Evolutionary conservation across 805 yeast genomes (phyloP), one percentile per base, ranked within the genome.

Genomic region (Metschnikowia sp.): DNA sequence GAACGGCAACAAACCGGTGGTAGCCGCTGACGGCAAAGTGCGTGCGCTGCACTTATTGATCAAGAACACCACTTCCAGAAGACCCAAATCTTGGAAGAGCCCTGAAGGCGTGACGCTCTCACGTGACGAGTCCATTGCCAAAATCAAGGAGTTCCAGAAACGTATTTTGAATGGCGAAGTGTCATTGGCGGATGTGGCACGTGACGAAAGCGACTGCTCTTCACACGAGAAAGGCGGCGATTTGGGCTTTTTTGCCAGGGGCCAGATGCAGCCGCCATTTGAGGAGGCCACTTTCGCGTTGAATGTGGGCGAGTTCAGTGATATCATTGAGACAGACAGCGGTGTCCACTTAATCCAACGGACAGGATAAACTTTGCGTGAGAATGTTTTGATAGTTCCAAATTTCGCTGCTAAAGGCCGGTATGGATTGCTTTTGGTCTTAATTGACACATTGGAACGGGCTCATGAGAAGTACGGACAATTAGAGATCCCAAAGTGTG

Each of bases 181-280:
- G 11, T 75, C 82, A 8, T 77, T 94, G 38, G 79, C 79, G 31
- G 85, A 86, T 38, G 68, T 94, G 50, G 97, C 97, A 0, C 63
- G 73, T 33, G 82, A 89, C 2, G 94, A 88, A 63, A 84, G 95
- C 52, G 99, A 92, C 63, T 90, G 97, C 66, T 79, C 87, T 13
- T 85, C 95, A 10, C 95, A 86, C 59, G 73, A 85, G 40, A 83
- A 87, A 60, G 89, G 90, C 18, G 99, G 99, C 39, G 99, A 94
- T 64, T 74, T 94, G 58, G 98, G 99, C 0, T 82, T 70, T 61
- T 94, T 94, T 62, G 88, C 86, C 22, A 82, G 77, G 51, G 97
- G 97, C 35, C 90, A 85, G 58, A 94, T 94, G 99, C 98, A 94
- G 66, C 96, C 96, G 32, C 70, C 85, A 49, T 94, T 94, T 61